These are phyloP conservation scores for Neurospora sp. DNA, from an alignment of 495 filamentous ascomycete species.

Conservation along the genomic window DNA sequence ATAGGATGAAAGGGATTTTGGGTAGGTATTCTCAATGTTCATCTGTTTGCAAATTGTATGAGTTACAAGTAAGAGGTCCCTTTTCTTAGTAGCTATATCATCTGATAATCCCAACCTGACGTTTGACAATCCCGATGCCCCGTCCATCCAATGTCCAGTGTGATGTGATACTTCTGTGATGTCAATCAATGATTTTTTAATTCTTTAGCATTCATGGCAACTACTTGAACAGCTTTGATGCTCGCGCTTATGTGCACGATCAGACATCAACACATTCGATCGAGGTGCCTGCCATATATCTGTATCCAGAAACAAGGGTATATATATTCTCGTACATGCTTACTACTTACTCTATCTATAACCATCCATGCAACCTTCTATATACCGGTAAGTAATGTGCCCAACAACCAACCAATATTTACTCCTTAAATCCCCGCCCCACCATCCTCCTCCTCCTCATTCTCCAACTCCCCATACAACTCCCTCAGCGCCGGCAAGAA, in stretches of 20 bases:
- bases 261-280: background rate
- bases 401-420: background rate
- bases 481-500: constrained; percentile 55
- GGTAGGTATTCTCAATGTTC: background rate
- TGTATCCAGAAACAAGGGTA: background rate
- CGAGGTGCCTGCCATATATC: background rate
- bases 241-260: background rate
- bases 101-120: background rate
- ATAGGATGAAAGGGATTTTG: background rate
- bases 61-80: background rate
- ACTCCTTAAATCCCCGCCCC: background rate
- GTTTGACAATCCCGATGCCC: background rate
- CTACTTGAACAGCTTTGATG: background rate
- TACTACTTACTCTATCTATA: background rate
- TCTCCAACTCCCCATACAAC: background rate
- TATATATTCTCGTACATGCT: background rate
- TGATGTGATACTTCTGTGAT: background rate
- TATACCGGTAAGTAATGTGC: background rate
- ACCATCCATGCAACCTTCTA: background rate
- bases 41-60: background rate
- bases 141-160: no score
- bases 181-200: no score
- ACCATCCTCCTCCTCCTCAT: background rate
- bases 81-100: background rate
- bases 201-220: no score